Conservation (phyloP, 805 yeast species). For the Candida pseudoglaebosa region DNA sequence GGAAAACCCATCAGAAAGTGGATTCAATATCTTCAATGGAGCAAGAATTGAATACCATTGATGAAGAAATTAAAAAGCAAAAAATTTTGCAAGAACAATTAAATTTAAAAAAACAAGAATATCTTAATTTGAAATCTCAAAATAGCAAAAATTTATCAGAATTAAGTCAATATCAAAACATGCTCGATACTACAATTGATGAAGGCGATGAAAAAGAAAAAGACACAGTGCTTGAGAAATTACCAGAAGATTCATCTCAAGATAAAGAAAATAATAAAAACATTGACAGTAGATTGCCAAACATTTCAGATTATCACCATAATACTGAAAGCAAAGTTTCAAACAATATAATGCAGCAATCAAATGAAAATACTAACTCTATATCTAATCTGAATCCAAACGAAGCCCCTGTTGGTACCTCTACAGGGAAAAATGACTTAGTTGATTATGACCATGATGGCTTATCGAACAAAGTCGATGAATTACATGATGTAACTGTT, state of each 20-base stretch:
- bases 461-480: neutral
- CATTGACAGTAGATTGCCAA: neutral
- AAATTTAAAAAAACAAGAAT: constrained; percentile 35
- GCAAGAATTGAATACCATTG: constrained; percentile 1
- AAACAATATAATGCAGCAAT: too few species aligned
- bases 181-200: constrained; percentile 1
- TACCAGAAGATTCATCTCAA: constrained; percentile 4
- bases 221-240: neutral
- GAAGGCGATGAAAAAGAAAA: constrained; percentile 3
- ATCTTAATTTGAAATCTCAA: constrained; percentile 28
- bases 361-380: too few species aligned
- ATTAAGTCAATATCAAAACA: constrained; percentile 7
- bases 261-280: neutral
- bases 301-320: too few species aligned
- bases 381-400: too few species aligned
- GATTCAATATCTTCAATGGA: constrained; percentile 3
- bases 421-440: too few species aligned
- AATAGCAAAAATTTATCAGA: constrained; percentile 23
- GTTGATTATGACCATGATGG: neutral
- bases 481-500: constrained; percentile 3
- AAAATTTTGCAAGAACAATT: constrained; percentile 31
- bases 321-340: too few species aligned
- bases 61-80: constrained; percentile 15
- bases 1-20: neutral
- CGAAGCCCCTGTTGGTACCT: too few species aligned